Conservation (phyloP, 2,329 filamentous ascomycete species). For the Ceratocystis variospora region DNA sequence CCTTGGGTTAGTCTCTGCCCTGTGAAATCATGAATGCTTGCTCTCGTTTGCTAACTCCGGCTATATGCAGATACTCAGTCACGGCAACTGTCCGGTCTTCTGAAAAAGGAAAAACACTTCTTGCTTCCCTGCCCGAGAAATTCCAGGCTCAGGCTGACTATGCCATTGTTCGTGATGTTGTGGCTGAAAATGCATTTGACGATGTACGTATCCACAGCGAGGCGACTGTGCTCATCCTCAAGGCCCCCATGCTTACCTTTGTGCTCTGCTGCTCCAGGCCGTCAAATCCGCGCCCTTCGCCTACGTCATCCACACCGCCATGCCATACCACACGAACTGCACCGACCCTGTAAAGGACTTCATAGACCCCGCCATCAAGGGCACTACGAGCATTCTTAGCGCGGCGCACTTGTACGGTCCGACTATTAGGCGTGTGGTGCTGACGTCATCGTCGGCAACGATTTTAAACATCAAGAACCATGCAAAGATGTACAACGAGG, state of each 20-base stretch:
- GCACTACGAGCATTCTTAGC: constrained; percentile 36
- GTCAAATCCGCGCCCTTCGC: constrained; percentile 41
- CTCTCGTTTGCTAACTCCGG: not conserved
- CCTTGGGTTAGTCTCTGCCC: not conserved
- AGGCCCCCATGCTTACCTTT: not conserved
- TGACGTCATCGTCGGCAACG: constrained; percentile 36
- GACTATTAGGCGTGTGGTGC: constrained; percentile 49
- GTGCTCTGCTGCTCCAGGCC: not conserved
- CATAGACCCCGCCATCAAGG: constrained; percentile 42
- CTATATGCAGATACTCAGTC: constrained; percentile 6
- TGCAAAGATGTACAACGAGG: constrained; percentile 23
- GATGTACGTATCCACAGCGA: constrained; percentile 25
- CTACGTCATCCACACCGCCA: constrained; percentile 60
- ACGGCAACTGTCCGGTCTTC: constrained; percentile 21
- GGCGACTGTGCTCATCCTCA: constrained; percentile 26
- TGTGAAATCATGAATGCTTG: not conserved
- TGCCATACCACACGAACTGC: constrained; percentile 57
- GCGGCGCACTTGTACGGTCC: constrained; percentile 33
- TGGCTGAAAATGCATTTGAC: constrained; percentile 54
- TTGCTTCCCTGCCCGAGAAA: constrained; percentile 27
- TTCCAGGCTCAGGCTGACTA: constrained; percentile 27
- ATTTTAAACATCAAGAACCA: constrained; percentile 30
- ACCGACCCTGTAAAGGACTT: constrained; percentile 36
- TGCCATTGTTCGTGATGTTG: constrained; percentile 58
- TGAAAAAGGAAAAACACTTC: constrained; percentile 34